Base-by-base conservation (phyloP, 2,329 filamentous ascomycete species). In the Colletotrichum orbiculare region DNA sequence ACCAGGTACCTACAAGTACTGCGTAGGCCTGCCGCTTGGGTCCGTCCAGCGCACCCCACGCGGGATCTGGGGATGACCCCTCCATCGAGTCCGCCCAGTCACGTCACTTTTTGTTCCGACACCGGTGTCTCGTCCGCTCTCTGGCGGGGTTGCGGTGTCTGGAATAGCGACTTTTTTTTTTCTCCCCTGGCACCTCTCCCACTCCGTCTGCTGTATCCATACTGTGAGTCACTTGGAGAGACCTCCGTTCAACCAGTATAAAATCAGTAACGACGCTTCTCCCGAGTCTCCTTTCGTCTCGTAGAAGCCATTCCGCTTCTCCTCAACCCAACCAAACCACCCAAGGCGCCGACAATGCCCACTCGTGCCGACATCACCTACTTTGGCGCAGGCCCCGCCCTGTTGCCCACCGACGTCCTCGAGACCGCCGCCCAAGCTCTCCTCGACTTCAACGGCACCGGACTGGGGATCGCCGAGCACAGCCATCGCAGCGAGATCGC, bases 301-400 rank as follows among this genome's bases (percentile, higher is more conserved):
- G 42, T 11, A 8, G 25, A 12, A 35, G 47, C 15, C 10, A 13
- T 33, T 17, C 15, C n/a, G 8, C 15, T 8, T 9, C 10, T 10
- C 45, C 48, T 38, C n/a, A 25, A 33, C 37, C 54, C 48, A 56
- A 50, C 55, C 45, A 35, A 43, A n/a, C 45, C 47, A 12, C 35
- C 10, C 25, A 6, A 47, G 42, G 42, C 41, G 48, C 53, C 55
- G 49, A 58, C 54, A 15, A 93, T 95, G 92, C 89, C 91, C 72
- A 82, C 87, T 69, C 85, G 93, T 78, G 83, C 88, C 71, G 90
- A 95, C 69, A 87, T 96, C 75, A 86, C 89, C 69, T 96, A 96
- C 80, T 97, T 97, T 72, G 94, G 94, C 67, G 94, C 95, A 57
- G 95, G 95, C 68, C 95, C 95, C 53, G 94, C 95, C n/a, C 83